Conservation (phyloP, 140 eudicot species). For the Ambrosia hybrid region DNA sequence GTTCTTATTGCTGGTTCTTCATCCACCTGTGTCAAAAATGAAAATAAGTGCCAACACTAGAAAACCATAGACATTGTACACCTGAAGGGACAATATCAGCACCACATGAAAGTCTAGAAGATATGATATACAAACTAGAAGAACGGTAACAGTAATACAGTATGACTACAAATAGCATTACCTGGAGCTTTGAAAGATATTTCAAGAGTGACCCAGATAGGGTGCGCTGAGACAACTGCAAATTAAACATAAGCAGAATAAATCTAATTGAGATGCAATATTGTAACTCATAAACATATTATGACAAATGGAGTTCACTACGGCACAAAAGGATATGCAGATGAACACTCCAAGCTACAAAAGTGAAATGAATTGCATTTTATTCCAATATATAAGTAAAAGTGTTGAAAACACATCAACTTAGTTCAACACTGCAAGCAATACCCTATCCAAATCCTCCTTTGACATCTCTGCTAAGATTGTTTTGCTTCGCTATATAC, state of each 20-base stretch:
- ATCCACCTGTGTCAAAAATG: constrained; percentile 51
- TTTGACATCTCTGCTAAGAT: too few species aligned
- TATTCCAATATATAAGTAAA: neutral
- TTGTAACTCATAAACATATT: too few species aligned
- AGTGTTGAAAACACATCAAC: neutral
- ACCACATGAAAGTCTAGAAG: neutral
- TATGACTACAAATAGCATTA: constrained; percentile 12
- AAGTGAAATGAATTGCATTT: neutral
- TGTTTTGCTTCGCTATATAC: neutral
- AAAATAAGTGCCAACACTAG: too few species aligned
- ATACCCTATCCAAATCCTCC: too few species aligned
- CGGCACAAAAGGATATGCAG: neutral
- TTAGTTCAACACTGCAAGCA: neutral
- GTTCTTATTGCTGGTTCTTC: constrained; percentile 93
- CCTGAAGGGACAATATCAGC: neutral
- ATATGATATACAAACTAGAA: too few species aligned
- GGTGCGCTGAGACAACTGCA: constrained; percentile 91
- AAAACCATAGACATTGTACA: too few species aligned
- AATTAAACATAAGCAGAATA: neutral
- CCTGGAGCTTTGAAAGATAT: constrained; percentile 96
- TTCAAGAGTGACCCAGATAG: constrained; percentile 79
- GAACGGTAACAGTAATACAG: too few species aligned
- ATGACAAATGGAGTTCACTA: neutral
- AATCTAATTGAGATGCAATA: too few species aligned
- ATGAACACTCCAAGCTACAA: neutral